A percentile compares a stretch with the other conserved stretches of the same genome.
Conservation (phyloP, 1,284 basidiomycete species). For the Sanguinoderma infundibulare region DNA sequence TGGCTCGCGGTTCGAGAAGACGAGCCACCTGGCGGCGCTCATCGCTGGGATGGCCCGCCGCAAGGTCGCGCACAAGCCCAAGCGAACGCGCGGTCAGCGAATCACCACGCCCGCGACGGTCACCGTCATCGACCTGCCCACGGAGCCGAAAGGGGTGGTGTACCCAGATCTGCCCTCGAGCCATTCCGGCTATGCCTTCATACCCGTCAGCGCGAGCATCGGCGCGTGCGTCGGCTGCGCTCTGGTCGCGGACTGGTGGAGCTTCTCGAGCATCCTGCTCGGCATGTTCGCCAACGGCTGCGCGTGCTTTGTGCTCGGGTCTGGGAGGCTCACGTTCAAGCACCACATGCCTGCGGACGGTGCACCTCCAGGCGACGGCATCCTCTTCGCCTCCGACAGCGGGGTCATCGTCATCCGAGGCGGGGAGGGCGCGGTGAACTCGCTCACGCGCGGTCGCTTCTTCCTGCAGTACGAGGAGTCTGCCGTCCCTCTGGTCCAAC, state of each 20-base stretch:
- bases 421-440: constrained; percentile 21
- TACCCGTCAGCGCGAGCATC: constrained; percentile 21
- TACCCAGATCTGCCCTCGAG: neutral
- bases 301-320: constrained; percentile 24
- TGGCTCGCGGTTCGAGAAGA: constrained; percentile 18
- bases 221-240: constrained; percentile 20
- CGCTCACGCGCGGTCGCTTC: constrained; percentile 24
- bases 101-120: constrained; percentile 13
- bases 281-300: constrained; percentile 25
- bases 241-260: constrained; percentile 26
- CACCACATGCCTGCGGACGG: constrained; percentile 20
- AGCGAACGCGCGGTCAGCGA: no score
- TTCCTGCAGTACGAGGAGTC: constrained; percentile 7
- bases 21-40: constrained; percentile 23
- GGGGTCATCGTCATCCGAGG: constrained; percentile 21
- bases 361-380: constrained; percentile 24
- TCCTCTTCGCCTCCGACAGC: constrained; percentile 8
- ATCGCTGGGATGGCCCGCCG: constrained; percentile 16
- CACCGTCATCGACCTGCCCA: constrained; percentile 16
- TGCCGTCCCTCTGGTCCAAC: neutral
- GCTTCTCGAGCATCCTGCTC: constrained; percentile 19
- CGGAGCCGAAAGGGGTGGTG: constrained; percentile 1
- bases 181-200: constrained; percentile 4
- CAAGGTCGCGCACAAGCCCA: neutral
- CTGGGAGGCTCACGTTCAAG: constrained; percentile 17